Percentiles rank a stretch among this genome's conserved stretches.
phyloP scores from a whole-genome alignment of 1,139 yeast genomes.

The Kodamaea anthophila region DNA sequence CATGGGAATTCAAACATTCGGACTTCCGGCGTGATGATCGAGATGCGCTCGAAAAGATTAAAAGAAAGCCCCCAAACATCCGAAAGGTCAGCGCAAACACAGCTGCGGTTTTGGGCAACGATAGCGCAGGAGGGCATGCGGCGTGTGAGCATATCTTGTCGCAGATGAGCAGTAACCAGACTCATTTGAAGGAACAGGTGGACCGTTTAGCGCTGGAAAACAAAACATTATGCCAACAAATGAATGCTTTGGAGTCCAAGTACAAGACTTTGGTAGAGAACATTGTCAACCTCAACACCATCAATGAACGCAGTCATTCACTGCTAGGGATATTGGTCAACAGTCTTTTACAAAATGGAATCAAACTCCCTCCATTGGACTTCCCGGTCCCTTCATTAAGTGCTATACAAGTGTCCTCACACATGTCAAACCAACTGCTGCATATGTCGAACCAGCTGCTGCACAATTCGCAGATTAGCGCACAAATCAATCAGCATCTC shows the following conservation, averaged over 20 bases:
- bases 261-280: conserved; percentile 62
- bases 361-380: conserved; percentile 60
- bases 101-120: neutral
- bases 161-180: conserved; percentile 9
- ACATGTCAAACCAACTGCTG: conserved; percentile 13
- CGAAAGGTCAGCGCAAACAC: conserved; percentile 20
- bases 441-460: conserved; percentile 5
- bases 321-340: conserved; percentile 46
- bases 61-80: conserved; percentile 68
- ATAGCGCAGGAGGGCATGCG: conserved; percentile 4
- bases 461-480: conserved; percentile 1
- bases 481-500: too few relatives aligned
- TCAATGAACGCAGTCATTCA: conserved; percentile 50
- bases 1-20: conserved; percentile 95
- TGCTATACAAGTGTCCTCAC: conserved; percentile 14
- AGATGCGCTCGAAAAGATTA: conserved; percentile 69
- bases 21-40: conserved; percentile 70
- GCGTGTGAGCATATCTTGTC: conserved; percentile 8
- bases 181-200: conserved; percentile 37
- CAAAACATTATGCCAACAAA: conserved; percentile 34
- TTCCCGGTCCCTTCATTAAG: conserved; percentile 38
- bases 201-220: conserved; percentile 38
- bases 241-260: conserved; percentile 44
- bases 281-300: conserved; percentile 47
- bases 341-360: conserved; percentile 51